A percentile compares a stretch with the other conserved stretches of the same genome.
Evolutionary conservation across 1,139 yeast genomes (phyloP).

Genomic region (Wickerhamiella infanticola): DNA sequence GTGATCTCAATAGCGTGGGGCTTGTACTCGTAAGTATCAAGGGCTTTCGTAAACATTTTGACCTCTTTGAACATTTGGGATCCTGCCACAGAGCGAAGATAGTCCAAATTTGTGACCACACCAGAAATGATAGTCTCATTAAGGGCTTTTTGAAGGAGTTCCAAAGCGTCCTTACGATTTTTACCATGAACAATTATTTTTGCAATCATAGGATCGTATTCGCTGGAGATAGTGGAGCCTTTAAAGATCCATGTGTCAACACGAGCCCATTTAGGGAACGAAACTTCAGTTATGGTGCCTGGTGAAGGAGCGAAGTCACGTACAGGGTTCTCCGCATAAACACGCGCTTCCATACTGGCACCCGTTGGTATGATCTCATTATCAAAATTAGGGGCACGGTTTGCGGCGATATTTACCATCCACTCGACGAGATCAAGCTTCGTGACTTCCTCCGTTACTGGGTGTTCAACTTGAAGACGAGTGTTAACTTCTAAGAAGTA

Average conservation of each 20-base stretch:
- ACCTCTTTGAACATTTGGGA: slow-evolving; percentile 75
- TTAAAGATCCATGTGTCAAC: slow-evolving; percentile 86
- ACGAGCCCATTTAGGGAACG: slow-evolving; percentile 67
- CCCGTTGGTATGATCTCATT: slow-evolving; percentile 46
- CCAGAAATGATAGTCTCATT: slow-evolving; percentile 80
- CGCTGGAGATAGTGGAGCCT: slow-evolving; percentile 83
- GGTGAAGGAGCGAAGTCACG: slow-evolving; percentile 93
- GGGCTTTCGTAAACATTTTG: slow-evolving; percentile 68
- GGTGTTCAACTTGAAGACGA: slow-evolving; percentile 94
- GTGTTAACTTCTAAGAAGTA: slow-evolving; percentile 95
- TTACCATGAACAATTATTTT: slow-evolving; percentile 89
- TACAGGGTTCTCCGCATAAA: slow-evolving; percentile 93
- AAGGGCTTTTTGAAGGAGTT: slow-evolving; percentile 61
- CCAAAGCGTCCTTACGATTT: slow-evolving; percentile 71
- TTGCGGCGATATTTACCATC: slow-evolving; percentile 90
- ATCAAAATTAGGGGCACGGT: slow-evolving; percentile 61
- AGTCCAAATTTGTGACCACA: slow-evolving; percentile 78
- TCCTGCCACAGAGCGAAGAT: slow-evolving; percentile 68
- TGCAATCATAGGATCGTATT: slow-evolving; percentile 92
- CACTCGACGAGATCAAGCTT: slow-evolving; percentile 91
- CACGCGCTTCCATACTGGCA: slow-evolving; percentile 90
- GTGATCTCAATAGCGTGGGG: slow-evolving; percentile 76
- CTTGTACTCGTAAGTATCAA: slow-evolving; percentile 65
- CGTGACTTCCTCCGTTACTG: slow-evolving; percentile 88
- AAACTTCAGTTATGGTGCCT: slow-evolving; percentile 76